These are phyloP conservation scores for Stipa capillata DNA, from an alignment of 176 grass and related monocot species.

Conservation along the genomic window DNA sequence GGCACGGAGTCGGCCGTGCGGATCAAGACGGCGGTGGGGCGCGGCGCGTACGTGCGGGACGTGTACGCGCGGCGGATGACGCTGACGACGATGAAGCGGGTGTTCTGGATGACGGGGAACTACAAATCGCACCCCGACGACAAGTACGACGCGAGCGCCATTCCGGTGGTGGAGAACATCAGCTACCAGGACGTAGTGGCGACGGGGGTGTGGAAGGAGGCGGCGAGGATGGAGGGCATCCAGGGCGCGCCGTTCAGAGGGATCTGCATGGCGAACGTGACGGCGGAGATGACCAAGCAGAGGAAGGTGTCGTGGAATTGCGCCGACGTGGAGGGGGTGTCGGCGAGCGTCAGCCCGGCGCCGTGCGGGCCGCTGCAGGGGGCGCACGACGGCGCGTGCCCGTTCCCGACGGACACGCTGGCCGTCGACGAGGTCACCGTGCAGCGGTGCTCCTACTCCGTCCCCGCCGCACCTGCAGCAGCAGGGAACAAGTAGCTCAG, in stretches of 20 bases:
- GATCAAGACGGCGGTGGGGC: constrained; percentile 76
- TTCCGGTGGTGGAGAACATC: constrained; percentile 55
- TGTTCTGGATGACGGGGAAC: constrained; percentile 92
- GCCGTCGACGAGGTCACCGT: constrained; percentile 43
- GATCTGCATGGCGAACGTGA: constrained; percentile 85
- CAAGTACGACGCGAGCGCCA: constrained; percentile 48
- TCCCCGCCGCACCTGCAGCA: not conserved
- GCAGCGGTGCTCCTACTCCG: constrained; percentile 46
- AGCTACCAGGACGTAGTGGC: constrained; percentile 86
- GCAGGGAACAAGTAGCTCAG: too few species aligned
- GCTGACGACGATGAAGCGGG: constrained; percentile 62
- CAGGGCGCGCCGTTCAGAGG: constrained; percentile 45
- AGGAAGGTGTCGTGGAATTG: constrained; percentile 70
- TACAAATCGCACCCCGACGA: constrained; percentile 82
- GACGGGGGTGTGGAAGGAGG: constrained; percentile 35
- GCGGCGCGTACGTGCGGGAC: constrained; percentile 64
- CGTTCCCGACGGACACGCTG: constrained; percentile 55
- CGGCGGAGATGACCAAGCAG: constrained; percentile 35
- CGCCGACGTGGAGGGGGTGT: constrained; percentile 65
- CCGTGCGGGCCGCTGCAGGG: constrained; percentile 52
- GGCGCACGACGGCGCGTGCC: constrained; percentile 25
- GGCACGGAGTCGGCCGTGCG: constrained; percentile 78
- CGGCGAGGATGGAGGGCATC: constrained; percentile 70
- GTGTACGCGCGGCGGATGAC: constrained; percentile 61
- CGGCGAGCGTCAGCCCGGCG: constrained; percentile 36